These are phyloP conservation scores for Coemansia nantahalensis DNA, from an alignment of 192 early-diverging fungal genomes.

Conservation along the genomic window DNA sequence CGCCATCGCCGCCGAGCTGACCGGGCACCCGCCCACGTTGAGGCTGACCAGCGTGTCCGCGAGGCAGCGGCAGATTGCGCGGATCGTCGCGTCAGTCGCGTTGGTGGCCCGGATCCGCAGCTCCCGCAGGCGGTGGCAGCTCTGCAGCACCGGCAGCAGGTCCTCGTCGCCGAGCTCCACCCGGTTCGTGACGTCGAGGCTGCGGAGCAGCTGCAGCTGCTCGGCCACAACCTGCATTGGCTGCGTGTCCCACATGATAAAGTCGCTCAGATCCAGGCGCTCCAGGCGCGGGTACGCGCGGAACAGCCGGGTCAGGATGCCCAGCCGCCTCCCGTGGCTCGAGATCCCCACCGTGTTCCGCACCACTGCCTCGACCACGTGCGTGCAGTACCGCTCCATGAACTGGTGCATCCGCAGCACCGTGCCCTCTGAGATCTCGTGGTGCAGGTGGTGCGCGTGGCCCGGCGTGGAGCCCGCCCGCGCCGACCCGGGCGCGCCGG, in stretches of 20 bases:
- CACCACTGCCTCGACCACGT: constrained; percentile 40
- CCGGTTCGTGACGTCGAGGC: constrained; percentile 50
- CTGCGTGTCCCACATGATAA: constrained; percentile 56
- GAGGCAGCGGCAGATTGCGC: constrained; percentile 32
- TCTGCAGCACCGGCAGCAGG: constrained; percentile 43
- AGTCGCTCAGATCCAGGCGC: constrained; percentile 49
- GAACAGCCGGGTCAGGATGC: constrained; percentile 42
- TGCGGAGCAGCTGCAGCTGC: constrained; percentile 33
- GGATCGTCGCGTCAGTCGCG: constrained; percentile 42
- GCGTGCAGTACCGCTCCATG: constrained; percentile 53
- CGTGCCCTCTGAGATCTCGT: constrained; percentile 52
- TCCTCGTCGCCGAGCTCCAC: constrained; percentile 51
- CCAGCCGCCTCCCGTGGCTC: constrained; percentile 40
- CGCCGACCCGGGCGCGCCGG: constrained; percentile 9
- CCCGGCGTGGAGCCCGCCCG: constrained; percentile 15
- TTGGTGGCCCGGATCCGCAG: constrained; percentile 50
- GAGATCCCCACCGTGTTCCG: constrained; percentile 49
- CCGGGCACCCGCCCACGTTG: constrained; percentile 49
- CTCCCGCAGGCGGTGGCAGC: constrained; percentile 38
- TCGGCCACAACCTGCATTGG: constrained; percentile 42
- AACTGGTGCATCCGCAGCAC: constrained; percentile 52
- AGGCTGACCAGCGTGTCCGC: constrained; percentile 38
- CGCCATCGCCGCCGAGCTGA: constrained; percentile 48
- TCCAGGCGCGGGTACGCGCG: constrained; percentile 50
- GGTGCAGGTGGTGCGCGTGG: constrained; percentile 31